phyloP scores from a whole-genome alignment of 75 land plant genomes.

The Sequoia sempervirens region DNA sequence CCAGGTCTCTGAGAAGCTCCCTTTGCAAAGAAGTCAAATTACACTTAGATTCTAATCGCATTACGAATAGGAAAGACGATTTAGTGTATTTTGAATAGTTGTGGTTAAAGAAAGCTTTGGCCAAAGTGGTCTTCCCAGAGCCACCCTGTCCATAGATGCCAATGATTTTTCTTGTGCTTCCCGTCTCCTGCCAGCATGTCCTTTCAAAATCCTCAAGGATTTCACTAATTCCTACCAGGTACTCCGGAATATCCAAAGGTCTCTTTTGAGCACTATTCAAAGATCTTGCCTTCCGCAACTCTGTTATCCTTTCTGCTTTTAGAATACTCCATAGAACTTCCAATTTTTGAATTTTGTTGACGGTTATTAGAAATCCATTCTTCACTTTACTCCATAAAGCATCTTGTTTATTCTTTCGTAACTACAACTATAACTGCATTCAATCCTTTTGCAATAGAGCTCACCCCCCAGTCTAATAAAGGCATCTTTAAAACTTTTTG shows the following conservation, averaged over 20 bases:
- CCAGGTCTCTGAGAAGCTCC: not conserved
- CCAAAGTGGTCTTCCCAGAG: not conserved
- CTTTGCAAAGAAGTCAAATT: not conserved
- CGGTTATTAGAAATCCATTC: too few species aligned
- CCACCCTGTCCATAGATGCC: not conserved
- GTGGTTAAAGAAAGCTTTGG: not conserved
- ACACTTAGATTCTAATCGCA: not conserved
- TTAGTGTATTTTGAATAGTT: not conserved
- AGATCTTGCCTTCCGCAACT: not conserved
- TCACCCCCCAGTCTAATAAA: too few species aligned
- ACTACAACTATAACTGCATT: too few species aligned
- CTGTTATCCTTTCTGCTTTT: too few species aligned
- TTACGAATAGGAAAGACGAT: not conserved
- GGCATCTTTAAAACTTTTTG: too few species aligned
- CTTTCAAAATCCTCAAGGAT: not conserved
- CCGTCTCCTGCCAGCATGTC: too few species aligned
- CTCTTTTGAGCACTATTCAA: too few species aligned
- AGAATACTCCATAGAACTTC: too few species aligned
- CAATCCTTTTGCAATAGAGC: too few species aligned
- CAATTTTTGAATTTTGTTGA: too few species aligned
- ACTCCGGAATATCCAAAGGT: not conserved
- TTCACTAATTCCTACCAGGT: not conserved
- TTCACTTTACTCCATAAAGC: too few species aligned
- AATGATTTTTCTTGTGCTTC: not conserved
- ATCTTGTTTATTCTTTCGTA: too few species aligned